These are phyloP conservation scores for Cystobasidium sp. DNA, from an alignment of 1,284 basidiomycete genomes.

Conservation along the genomic window DNA sequence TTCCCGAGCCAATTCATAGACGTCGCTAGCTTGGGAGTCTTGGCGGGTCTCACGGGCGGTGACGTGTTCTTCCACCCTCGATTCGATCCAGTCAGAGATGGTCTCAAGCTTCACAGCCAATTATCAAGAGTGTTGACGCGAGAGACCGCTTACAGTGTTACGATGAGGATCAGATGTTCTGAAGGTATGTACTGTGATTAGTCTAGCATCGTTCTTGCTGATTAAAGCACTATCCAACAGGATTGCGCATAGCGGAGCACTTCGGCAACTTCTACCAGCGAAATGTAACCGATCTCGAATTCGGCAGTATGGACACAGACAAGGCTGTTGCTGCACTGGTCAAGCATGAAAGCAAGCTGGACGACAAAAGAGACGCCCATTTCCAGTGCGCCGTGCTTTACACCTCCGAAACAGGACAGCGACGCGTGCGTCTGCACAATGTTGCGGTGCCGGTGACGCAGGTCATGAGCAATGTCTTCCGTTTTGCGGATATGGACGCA, in stretches of 20 bases:
- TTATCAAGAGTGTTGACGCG: slow-evolving; percentile 72
- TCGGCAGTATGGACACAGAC: slow-evolving; percentile 80
- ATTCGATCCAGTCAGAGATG: slow-evolving; percentile 76
- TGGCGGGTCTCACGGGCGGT: slow-evolving; percentile 82
- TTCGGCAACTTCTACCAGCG: slow-evolving; percentile 82
- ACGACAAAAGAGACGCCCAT: slow-evolving; percentile 76
- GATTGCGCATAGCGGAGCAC: slow-evolving; percentile 72
- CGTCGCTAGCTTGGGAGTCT: slow-evolving; percentile 77
- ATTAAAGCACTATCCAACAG: slow-evolving; percentile 57
- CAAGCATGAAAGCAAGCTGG: slow-evolving; percentile 68
- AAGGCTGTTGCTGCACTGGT: slow-evolving; percentile 73
- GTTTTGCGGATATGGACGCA: slow-evolving; percentile 88
- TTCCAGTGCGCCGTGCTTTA: slow-evolving; percentile 92
- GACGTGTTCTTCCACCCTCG: slow-evolving; percentile 91
- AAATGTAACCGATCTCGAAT: slow-evolving; percentile 74
- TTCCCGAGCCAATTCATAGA: slow-evolving; percentile 84
- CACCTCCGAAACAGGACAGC: slow-evolving; percentile 76
- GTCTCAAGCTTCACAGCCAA: slow-evolving; percentile 70
- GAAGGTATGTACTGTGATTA: slow-evolving; percentile 66
- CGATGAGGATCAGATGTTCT: slow-evolving; percentile 82
- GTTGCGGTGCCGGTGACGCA: slow-evolving; percentile 78
- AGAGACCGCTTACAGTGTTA: slow-evolving; percentile 79
- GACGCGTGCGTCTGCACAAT: slow-evolving; percentile 85
- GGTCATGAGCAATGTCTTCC: slow-evolving; percentile 88
- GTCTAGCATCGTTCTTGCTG: background rate